These are phyloP conservation scores for Scheffersomyces quercinus DNA, from an alignment of 1,139 yeast genomes.

Conservation along the genomic window DNA sequence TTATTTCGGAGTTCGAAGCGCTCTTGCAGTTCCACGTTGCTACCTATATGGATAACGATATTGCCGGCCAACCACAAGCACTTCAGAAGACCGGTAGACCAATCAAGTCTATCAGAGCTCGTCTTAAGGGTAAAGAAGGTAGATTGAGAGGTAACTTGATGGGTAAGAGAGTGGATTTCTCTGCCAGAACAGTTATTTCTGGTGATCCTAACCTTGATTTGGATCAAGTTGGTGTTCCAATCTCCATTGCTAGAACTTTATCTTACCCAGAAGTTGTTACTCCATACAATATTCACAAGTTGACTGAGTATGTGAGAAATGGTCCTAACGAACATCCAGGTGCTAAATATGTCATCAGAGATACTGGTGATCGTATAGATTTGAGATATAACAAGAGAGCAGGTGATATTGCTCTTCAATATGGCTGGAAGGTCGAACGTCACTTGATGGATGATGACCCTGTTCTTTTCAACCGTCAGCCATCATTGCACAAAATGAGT, in stretches of 20 bases:
- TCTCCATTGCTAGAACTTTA: constrained; percentile 90
- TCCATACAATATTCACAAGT: constrained; percentile 90
- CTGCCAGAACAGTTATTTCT: constrained; percentile 98
- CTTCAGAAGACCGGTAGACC: constrained; percentile 98
- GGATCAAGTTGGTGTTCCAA: constrained; percentile 98
- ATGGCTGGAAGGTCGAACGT: constrained; percentile 99
- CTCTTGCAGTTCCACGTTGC: constrained; percentile 97
- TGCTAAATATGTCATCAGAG: constrained; percentile 97
- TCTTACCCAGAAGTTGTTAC: constrained; percentile 98
- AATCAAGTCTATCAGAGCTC: constrained; percentile 95
- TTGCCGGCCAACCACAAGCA: constrained; percentile 99
- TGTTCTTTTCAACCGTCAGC: constrained; percentile 97
- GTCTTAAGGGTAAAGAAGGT: constrained; percentile 99
- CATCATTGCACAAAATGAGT: constrained; percentile 98
- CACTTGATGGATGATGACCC: constrained; percentile 98
- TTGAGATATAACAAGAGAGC: constrained; percentile 96
- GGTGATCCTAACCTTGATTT: constrained; percentile 98
- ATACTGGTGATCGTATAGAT: constrained; percentile 98
- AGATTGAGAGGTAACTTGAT: constrained; percentile 96
- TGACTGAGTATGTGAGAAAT: constrained; percentile 90
- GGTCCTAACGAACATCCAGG: constrained; percentile 99
- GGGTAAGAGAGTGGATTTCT: constrained; percentile 99
- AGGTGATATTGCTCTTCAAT: constrained; percentile 95
- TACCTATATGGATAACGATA: constrained; percentile 99
- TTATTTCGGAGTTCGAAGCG: constrained; percentile 93